Evolutionary conservation across 2,329 filamentous ascomycete genomes (phyloP), one percentile per base, ranked within the genome.

Genomic region (Onygenales sp.): DNA sequence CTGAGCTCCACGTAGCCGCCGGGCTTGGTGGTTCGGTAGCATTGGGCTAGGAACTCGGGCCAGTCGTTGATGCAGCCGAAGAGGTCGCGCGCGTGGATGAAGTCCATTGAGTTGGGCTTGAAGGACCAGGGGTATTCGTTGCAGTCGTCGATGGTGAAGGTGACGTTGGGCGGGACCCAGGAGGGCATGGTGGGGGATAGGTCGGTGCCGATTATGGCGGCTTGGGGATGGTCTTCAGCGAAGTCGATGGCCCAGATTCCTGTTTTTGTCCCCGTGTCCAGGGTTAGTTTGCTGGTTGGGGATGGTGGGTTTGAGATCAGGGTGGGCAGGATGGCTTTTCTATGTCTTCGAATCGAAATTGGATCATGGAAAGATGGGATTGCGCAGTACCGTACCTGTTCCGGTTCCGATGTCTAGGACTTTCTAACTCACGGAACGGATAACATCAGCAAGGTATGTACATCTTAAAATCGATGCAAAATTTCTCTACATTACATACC

Each of bases 111-210:
- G 53, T 73, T 59, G 0, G 69, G 61, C 4, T 74, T 69, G 68
- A 80, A 62, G 69, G 79, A 70, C 81, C 81, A 84, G 52, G 85
- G 78, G 1, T 76, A 71, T 61, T 82, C 80, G 2, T 77, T 75
- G 63, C 76, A 76, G 61, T 89, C 86, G 61, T 88, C 85, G 44
- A 90, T 78, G 55, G 82, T 81, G 59, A 90, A 91, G 57, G 82
- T 80, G 13, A 89, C 84, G 57, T 90, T 91, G 17, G 79, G 78
- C 0, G 86, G 86, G 0, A 88, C 83, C 48, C 78, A 74, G 6
- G 71, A 70, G 2, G 83, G 82, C 61, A 87, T 84, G 21, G 86
- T 82, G 1, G 84, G 82, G 0, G 83, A 86, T 4, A 87, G 73
- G 60, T 87, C 70, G 33, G 65, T 69, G 42, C 65, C 70, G 53